Percentiles rank a stretch among this genome's conserved stretches.
phyloP scores from a whole-genome alignment of 2,329 filamentous ascomycete species.

The Fusarium sarcochroum region DNA sequence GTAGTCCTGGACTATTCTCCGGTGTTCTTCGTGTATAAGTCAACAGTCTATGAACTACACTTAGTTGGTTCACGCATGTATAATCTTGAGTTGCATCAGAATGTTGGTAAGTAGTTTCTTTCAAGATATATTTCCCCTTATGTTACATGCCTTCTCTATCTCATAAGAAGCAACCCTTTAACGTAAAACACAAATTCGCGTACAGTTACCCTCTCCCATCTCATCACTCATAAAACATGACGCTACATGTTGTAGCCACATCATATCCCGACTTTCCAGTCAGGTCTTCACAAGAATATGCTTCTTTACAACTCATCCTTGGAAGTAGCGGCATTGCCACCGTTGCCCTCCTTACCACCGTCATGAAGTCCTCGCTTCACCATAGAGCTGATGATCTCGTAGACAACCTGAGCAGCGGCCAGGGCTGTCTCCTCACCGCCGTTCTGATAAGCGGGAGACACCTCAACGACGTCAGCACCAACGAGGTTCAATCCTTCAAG shows the following conservation, averaged over 20 bases:
- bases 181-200: no score
- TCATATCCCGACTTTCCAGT: not conserved
- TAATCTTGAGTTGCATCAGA: no score
- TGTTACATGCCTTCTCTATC: not conserved
- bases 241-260: not conserved
- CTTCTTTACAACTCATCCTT: conserved; percentile 55
- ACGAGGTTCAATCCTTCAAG: conserved; percentile 88
- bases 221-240: conserved; percentile 27
- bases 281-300: no score
- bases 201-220: not conserved
- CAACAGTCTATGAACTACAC: no score
- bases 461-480: conserved; percentile 90
- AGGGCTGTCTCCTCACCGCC: conserved; percentile 84
- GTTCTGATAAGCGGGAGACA: conserved; percentile 87
- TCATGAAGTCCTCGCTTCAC: conserved; percentile 67
- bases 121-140: not conserved
- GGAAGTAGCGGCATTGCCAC: conserved; percentile 34
- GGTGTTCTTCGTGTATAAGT: no score
- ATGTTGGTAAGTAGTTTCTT: not conserved
- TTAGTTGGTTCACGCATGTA: no score
- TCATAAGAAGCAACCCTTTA: no score
- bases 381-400: conserved; percentile 85
- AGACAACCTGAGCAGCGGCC: conserved; percentile 86
- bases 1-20: no score
- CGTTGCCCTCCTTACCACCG: conserved; percentile 54